Conservation (phyloP, 2,329 filamentous ascomycete genomes). For the Exophiala sp. region DNA sequence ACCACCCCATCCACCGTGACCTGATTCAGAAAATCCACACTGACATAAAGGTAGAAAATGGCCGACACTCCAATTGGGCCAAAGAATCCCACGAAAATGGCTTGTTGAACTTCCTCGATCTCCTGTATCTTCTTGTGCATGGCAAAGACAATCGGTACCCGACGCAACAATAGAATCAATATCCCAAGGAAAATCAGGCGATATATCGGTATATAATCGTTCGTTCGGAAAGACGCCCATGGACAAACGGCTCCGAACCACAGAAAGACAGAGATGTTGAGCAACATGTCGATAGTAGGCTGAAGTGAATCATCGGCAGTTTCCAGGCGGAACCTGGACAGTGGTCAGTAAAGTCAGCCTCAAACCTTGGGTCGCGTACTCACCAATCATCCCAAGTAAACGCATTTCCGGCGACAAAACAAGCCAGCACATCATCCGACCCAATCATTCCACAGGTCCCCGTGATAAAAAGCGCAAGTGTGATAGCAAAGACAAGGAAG, state of each 20-base stretch:
- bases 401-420: conserved; percentile 85
- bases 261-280: conserved; percentile 84
- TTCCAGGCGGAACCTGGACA: conserved; percentile 72
- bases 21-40: conserved; percentile 65
- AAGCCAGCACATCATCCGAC: conserved; percentile 84
- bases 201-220: conserved; percentile 67
- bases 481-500: conserved; percentile 81
- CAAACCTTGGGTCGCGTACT: conserved; percentile 24
- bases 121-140: conserved; percentile 75
- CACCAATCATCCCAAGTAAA: conserved; percentile 74
- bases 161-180: conserved; percentile 70
- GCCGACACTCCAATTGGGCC: conserved; percentile 88
- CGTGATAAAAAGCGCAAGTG: conserved; percentile 78
- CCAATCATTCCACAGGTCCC: conserved; percentile 85
- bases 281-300: conserved; percentile 89
- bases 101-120: conserved; percentile 70
- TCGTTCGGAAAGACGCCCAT: conserved; percentile 68
- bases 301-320: conserved; percentile 90
- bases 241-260: conserved; percentile 87
- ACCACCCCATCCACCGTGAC: conserved; percentile 58
- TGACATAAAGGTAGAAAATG: conserved; percentile 84
- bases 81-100: conserved; percentile 86
- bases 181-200: conserved; percentile 71
- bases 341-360: conserved; percentile 21
- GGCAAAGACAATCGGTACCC: conserved; percentile 71